Evolutionary conservation across 768 basidiomycete genomes (phyloP), one percentile per base, ranked within the genome.

Genomic region (Boletus reticulatus): DNA sequence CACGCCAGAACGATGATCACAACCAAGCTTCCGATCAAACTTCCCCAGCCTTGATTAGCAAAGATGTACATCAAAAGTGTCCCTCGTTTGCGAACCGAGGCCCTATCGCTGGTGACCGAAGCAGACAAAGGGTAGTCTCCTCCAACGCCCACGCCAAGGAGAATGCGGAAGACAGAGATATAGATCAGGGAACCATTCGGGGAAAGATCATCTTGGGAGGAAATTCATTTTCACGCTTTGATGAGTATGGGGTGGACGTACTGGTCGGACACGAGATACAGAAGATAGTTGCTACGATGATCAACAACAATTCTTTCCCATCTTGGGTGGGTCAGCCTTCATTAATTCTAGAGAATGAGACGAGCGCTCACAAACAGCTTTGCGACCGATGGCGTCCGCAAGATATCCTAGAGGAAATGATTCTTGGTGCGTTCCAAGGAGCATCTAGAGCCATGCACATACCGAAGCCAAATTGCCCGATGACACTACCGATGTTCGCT

Each of bases 71-170:
- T 77, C n/a, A 92, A 77, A 71, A 92, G 78, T 0, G 85, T 85
- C 0, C 89, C 89, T 16, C 87, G 80, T 48, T 87, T 83, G 37
- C 81, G 76, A 38, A 89, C 65, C 58, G 80, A 80, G 7, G 88
- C 78, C 14, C 87, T 79, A 61, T 92, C 89, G 7, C 81, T 81
- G 12, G 85, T 81, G 54, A 89, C 75, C 11, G 81, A 81, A 0
- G 88, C 87, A 12, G 80, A 83, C 87, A 90, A 86, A 2, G 88
- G 87, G 64, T 89, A 89, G 67, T 90, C 90, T 3, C 87, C 89
- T 16, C 88, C 90, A 1, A 92, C 83, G 22, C 89, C 90, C 17
- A 92, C 72, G 0, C 90, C 90, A 36, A 92, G 81, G 8, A 92
- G 62, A 50, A 91, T 85, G 13, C 90, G 85, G 64, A 81, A 90